Percentiles rank a stretch among this genome's conserved stretches.
These are phyloP conservation scores for Cardamine occulta DNA, from an alignment of 345 rosid species.

Conservation along the genomic window DNA sequence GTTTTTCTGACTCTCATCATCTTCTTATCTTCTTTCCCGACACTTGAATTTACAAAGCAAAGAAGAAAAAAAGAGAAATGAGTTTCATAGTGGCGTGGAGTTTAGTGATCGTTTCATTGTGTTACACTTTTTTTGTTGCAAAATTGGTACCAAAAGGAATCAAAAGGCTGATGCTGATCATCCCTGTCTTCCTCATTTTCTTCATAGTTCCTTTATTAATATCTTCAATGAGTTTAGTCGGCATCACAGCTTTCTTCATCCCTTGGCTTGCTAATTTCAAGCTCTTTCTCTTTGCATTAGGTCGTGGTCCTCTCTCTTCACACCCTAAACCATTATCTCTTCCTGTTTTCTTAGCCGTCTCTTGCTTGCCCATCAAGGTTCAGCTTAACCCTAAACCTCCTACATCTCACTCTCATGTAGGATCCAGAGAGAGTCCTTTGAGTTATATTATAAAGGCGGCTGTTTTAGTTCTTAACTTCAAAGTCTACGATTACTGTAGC, in stretches of 20 bases:
- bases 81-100: conserved; percentile 50
- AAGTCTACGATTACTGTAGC: conserved; percentile 37
- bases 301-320: conserved; percentile 51
- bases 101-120: conserved; percentile 36
- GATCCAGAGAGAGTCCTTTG: conserved; percentile 33
- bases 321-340: conserved; percentile 42
- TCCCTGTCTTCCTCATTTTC: conserved; percentile 47
- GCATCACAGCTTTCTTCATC: conserved; percentile 51
- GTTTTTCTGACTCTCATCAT: neutral
- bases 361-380: conserved; percentile 67
- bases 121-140: conserved; percentile 43
- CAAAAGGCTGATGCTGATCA: conserved; percentile 42
- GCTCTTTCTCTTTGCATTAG: conserved; percentile 58
- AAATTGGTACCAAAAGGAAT: conserved; percentile 46
- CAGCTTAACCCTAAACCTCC: conserved; percentile 35
- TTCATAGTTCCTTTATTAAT: conserved; percentile 51
- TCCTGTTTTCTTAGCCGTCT: conserved; percentile 49
- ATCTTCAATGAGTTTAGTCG: conserved; percentile 40
- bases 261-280: conserved; percentile 69
- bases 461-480: conserved; percentile 38
- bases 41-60: conserved; percentile 1
- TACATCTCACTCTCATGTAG: conserved; percentile 2
- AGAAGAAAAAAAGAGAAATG: neutral
- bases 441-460: conserved; percentile 47
- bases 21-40: conserved; percentile 3